Evolutionary conservation across 371 early-diverging fungal genomes (phyloP), one percentile per base, ranked within the genome.

Genomic region (Mortierella sp.): DNA sequence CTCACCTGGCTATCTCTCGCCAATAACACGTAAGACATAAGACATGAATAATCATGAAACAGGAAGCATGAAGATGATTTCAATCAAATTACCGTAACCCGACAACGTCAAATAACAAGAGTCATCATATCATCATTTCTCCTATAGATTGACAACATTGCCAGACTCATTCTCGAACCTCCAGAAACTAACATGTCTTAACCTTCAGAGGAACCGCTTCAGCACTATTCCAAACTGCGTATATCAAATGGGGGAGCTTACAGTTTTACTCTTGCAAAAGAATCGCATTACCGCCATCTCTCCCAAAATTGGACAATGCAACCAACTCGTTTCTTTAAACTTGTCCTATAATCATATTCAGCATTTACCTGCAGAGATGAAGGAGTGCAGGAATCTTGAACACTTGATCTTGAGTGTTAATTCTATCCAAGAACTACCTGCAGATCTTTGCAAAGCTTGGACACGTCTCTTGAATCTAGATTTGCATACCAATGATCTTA

Each of bases 1-100:
- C 82, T 94, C 24, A 89, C 86, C 15, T 90, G 90, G 79, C 77
- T 94, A 5, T 93, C 93, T 9, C 77, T 94, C 6, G 90, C 91
- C 3, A 87, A 87, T 52, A 94, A 94, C 73, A 82, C 74, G 65
- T 83, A 93, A 65, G 78, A 59, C 3, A 62, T 45, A 36, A 36
- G 7, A 6, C 36, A 36, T 36, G 36, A 36, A 36, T 6, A 36
- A 36, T 36, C 36, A 36, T 36, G 36, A 36, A 0, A 6, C 36
- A 36, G 4, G 36, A 36, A 36, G 36, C 36, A 36, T 3, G 36
- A 36, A 36, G 36, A 5, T 36, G 36, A 36, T 36, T 36, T 3
- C 7, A 6, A 36, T 36, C 36, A 36, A 36, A 36, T 1, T 43
- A 43, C 15, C 10, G 43, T 43, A 6, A 32, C 7, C n/a, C 28